phyloP scores from a whole-genome alignment of 805 yeast genomes.

The Sugiyamaella valdiviana region DNA sequence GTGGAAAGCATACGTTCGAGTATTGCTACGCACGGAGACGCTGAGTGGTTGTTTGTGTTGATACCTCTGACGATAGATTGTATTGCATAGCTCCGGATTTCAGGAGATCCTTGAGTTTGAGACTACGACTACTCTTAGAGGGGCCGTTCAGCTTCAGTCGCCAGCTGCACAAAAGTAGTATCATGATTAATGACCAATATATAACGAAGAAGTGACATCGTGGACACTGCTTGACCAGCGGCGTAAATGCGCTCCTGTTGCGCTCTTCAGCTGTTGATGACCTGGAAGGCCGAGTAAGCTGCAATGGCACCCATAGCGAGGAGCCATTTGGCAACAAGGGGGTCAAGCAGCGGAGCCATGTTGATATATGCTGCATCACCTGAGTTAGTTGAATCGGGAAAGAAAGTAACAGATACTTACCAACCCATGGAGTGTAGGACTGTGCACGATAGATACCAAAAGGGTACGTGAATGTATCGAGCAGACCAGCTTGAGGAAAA shows the following conservation, averaged over 20 bases:
- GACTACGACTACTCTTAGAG: too few relatives aligned
- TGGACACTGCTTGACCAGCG: too few relatives aligned
- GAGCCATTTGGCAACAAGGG: slow-evolving; percentile 18
- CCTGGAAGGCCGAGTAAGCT: slow-evolving; percentile 15
- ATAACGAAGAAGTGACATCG: too few relatives aligned
- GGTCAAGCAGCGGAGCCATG: slow-evolving; percentile 12
- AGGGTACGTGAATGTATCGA: slow-evolving; percentile 27
- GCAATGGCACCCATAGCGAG: slow-evolving; percentile 14
- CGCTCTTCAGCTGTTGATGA: slow-evolving; percentile 5
- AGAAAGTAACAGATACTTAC: neutral
- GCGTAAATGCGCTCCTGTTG: neutral
- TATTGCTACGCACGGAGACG: too few relatives aligned
- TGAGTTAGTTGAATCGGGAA: neutral
- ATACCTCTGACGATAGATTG: too few relatives aligned
- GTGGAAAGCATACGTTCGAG: neutral
- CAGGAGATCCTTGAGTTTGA: too few relatives aligned
- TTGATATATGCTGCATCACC: slow-evolving; percentile 20
- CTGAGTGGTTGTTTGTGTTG: too few relatives aligned
- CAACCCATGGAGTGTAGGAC: slow-evolving; percentile 30
- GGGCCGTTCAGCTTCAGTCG: too few relatives aligned
- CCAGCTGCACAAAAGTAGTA: neutral
- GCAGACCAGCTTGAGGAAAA: slow-evolving; percentile 31
- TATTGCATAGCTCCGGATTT: too few relatives aligned
- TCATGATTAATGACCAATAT: neutral
- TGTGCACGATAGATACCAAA: slow-evolving; percentile 37